phyloP scores from a whole-genome alignment of 352 stramenopile species.

The Peronospora farinosa region DNA sequence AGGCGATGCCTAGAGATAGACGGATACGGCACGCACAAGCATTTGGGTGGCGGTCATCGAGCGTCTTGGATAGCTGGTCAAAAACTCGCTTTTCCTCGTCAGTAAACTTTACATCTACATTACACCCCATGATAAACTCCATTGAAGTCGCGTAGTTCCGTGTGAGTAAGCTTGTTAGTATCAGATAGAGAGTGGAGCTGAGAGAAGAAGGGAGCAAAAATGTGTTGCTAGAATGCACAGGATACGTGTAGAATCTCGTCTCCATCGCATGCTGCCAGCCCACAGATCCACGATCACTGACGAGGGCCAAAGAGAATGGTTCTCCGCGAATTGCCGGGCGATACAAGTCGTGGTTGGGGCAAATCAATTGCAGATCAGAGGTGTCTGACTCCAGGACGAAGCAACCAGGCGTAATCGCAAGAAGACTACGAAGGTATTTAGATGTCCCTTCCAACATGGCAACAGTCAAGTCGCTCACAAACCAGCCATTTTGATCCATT shows the following conservation, averaged over 20 bases:
- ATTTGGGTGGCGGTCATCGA: slow-evolving; percentile 93
- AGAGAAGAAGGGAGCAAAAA: slow-evolving; percentile 94
- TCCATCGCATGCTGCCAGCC: slow-evolving; percentile 87
- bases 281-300: slow-evolving; percentile 69
- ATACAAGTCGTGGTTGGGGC: slow-evolving; percentile 80
- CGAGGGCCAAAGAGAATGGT: slow-evolving; percentile 73
- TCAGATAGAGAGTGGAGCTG: slow-evolving; percentile 96
- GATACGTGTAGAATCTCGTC: slow-evolving; percentile 95
- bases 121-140: slow-evolving; percentile 93
- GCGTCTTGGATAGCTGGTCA: slow-evolving; percentile 91
- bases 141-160: slow-evolving; percentile 93
- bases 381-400: slow-evolving; percentile 75
- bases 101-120: slow-evolving; percentile 93
- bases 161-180: slow-evolving; percentile 94
- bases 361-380: slow-evolving; percentile 70
- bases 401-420: slow-evolving; percentile 52
- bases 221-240: slow-evolving; percentile 92
- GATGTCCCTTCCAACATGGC: slow-evolving; percentile 25
- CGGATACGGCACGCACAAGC: slow-evolving; percentile 92
- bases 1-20: slow-evolving; percentile 81
- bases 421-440: slow-evolving; percentile 46
- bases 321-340: slow-evolving; percentile 64
- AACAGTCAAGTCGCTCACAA: slow-evolving; percentile 64
- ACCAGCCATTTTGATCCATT: slow-evolving; percentile 81
- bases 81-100: slow-evolving; percentile 97